Base-by-base conservation (phyloP, 164 flowering plant species). In the Piper betle region DNA sequence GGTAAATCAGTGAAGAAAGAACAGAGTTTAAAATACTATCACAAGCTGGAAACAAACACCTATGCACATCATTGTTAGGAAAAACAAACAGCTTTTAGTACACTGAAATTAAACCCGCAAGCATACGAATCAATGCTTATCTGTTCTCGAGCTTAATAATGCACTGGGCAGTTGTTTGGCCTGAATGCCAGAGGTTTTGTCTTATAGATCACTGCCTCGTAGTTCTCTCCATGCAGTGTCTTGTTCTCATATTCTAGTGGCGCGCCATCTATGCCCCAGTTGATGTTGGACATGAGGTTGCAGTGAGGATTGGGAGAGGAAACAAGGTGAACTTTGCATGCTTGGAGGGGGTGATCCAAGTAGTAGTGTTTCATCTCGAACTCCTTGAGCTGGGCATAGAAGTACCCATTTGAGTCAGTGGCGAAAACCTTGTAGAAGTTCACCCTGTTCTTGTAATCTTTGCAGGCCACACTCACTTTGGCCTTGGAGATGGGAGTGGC, bases 161-260 rank as follows among this genome's bases (percentile, higher is more conserved):
- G 46, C 46, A 77, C 68, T 68, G 75, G 58, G 73, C 96, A 88
- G 17, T 79, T 41, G 10, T 66, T 66, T 6, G 95, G 91, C 37
- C 85, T 85, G 77, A 89, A 89, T 59, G 96, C 95, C 78, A 87
- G 54, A 2, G 96, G 96, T 0, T 88, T 93, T 1, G 88, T 78
- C 55, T 91, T 73, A 59, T 83, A 92, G 18, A 92, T 52, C 16
- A 85, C 84, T 8, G 85, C 88, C 69, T 82, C 82, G 52, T 83
- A 84, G 39, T 66, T 53, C 19, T 50, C 57, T 38, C 78, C 77
- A 1, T 25, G 46, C 53, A 80, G 2, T 52, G 58, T 68, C 79
- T 85, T 91, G 59, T 77, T 70, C 52, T 87, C 82, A 37, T 72
- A 88, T 0, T 87, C 77, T 46, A 92, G 84, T 2, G 83, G 74